Conservation (phyloP, 768 basidiomycete genomes). For the Clathrus columnatus region DNA sequence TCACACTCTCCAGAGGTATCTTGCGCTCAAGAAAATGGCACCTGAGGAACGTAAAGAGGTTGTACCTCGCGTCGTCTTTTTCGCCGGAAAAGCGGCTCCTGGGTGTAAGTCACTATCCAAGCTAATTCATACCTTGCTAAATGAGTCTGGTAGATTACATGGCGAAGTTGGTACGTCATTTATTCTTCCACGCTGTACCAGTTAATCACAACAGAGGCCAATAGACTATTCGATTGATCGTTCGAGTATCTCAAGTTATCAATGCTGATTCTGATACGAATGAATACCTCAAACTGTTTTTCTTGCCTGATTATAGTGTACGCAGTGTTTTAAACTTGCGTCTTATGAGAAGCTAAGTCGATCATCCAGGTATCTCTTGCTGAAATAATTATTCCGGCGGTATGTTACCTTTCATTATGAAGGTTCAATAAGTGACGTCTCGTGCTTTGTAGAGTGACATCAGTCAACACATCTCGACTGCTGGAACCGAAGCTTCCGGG, state of each 20-base stretch:
- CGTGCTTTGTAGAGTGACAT: conserved; percentile 78
- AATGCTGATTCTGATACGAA: conserved; percentile 76
- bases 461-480: conserved; percentile 94
- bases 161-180: conserved; percentile 64
- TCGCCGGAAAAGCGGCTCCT: conserved; percentile 95
- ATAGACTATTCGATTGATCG: conserved; percentile 86
- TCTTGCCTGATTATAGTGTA: conserved; percentile 91
- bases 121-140: conserved; percentile 7
- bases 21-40: conserved; percentile 69
- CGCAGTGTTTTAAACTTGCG: not conserved
- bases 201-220: not conserved
- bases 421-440: not conserved
- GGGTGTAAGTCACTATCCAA: conserved; percentile 46
- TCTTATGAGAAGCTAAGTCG: not conserved
- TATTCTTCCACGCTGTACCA: not conserved
- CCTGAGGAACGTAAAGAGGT: conserved; percentile 75
- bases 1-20: conserved; percentile 51
- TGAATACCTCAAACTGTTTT: conserved; percentile 80
- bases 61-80: conserved; percentile 86
- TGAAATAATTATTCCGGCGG: conserved; percentile 54
- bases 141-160: conserved; percentile 54
- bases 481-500: conserved; percentile 84
- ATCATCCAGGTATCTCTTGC: conserved; percentile 45
- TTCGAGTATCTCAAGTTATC: conserved; percentile 76
- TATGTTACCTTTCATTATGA: not conserved